Base-by-base conservation (phyloP, 768 basidiomycete genomes). In the Infundibulicybe gibba region DNA sequence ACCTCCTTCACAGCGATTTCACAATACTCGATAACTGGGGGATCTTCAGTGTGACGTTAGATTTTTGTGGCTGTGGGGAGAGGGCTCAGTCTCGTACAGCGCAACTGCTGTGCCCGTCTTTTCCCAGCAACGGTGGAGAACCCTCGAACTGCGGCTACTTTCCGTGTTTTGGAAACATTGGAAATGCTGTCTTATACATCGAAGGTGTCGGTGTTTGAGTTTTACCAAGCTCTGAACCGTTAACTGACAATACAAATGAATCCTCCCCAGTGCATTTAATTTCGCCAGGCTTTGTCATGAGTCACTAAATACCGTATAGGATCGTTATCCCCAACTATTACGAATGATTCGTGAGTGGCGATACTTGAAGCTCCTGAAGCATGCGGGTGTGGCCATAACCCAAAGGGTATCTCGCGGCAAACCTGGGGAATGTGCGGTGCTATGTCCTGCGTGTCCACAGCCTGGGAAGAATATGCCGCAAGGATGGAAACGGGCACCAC, bases 371-470 rank as follows among this genome's bases (percentile, higher is more conserved):
- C 40, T 52, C 47, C 14, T 52, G 11, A 56, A 56, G 35, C 49
- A 44, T 6, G 48, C 50, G 51, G 51, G 13, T 43, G 51, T 3
- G 50, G 43, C 5, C 59, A 60, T 33, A 45, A 55, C 19, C 34
- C 43, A 11, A 34, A 6, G 3, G 56, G 60, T 1, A 17, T 53
- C 14, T 19, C 15, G 50, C n/a, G 8, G 59, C 57, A 14, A 41
- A 15, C 19, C 34, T 14, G 59, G 61, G 0, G 54, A 53, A 14
- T 53, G 51, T 30, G 61, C 54, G 2, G 39, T 60, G 3, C 32
- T 54, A 12, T 62, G 61, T 44, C 59, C 60, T 3, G 49, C 61
- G 1, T 62, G 61, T 41, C 61, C 61, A 3, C 54, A 56, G 3
- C 54, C 53, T 4, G 55, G 48, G 0, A 49, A 25, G 14, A 61